phyloP scores from a whole-genome alignment of 2,329 filamentous ascomycete species.

The Coniella vitis region DNA sequence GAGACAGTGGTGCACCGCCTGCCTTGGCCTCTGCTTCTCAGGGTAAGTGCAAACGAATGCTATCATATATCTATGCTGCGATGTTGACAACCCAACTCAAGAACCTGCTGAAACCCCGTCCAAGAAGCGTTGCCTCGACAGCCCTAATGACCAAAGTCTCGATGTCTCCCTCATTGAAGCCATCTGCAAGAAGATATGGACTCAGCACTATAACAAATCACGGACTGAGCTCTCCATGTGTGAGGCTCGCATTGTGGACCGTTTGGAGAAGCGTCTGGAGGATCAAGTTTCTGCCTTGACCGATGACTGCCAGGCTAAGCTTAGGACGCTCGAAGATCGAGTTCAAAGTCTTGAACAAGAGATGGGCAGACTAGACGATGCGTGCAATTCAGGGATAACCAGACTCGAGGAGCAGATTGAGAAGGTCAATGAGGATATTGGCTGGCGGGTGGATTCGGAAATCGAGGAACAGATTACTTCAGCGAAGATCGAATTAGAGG shows the following conservation, averaged over 20 bases:
- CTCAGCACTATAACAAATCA: background rate
- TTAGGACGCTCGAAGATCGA: background rate
- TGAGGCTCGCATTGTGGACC: background rate
- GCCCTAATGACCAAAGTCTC: background rate
- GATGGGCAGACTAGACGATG: background rate
- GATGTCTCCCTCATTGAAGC: background rate
- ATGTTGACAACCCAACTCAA: background rate
- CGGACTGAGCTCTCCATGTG: background rate
- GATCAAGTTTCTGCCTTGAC: background rate
- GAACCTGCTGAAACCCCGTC: background rate
- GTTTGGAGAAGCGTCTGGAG: background rate
- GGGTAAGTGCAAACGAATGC: background rate
- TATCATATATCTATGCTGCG: background rate
- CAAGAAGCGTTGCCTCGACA: slow-evolving; percentile 2
- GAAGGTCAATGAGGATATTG: slow-evolving; percentile 3
- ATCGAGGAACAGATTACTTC: slow-evolving; percentile 1
- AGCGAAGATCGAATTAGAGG: slow-evolving; percentile 3
- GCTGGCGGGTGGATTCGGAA: background rate
- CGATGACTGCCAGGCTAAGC: background rate
- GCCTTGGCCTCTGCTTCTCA: background rate
- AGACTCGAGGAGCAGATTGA: background rate
- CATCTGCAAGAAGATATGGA: slow-evolving; percentile 3
- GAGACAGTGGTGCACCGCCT: slow-evolving; percentile 3
- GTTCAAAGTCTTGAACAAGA: background rate
- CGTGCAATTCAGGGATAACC: background rate